Percentiles rank a stretch among this genome's conserved stretches.
Evolutionary conservation across 495 filamentous ascomycete genomes (phyloP).

Genomic region (Podospora pseudoanserina): DNA sequence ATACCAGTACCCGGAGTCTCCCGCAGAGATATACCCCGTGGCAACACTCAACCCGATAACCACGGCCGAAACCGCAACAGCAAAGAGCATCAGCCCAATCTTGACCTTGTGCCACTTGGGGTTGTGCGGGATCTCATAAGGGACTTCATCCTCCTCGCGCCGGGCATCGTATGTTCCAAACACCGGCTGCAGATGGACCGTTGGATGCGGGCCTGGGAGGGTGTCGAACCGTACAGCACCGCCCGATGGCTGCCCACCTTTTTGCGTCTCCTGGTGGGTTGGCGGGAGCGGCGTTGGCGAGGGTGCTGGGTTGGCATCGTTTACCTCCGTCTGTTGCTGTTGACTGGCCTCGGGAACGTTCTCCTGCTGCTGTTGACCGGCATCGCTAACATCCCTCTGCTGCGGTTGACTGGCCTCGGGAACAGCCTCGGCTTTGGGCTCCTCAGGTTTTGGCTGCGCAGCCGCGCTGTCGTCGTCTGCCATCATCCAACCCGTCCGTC

Average conservation of each 20-base stretch:
- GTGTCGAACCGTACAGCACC: neutral
- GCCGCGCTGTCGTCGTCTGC: constrained; percentile 8
- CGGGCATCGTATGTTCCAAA: neutral
- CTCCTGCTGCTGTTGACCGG: too few species aligned
- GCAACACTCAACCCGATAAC: constrained; percentile 31
- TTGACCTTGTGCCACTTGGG: constrained; percentile 31
- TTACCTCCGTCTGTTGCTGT: too few species aligned
- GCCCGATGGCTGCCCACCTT: neutral
- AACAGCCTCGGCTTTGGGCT: neutral
- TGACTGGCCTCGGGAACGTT: too few species aligned
- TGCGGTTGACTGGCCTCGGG: neutral
- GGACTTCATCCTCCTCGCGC: neutral
- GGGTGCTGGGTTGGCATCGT: neutral
- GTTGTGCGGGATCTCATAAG: neutral
- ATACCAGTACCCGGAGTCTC: neutral
- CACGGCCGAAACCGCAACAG: constrained; percentile 26
- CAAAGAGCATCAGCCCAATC: constrained; percentile 28
- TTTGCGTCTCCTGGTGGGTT: neutral
- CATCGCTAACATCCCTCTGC: neutral
- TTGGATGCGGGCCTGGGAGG: neutral
- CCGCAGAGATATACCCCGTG: constrained; percentile 9
- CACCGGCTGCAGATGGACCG: neutral
- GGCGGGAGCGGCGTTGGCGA: constrained; percentile 8
- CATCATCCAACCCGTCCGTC: neutral
- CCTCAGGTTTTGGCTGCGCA: neutral